Base-by-base conservation (phyloP, 1,139 yeast genomes). In the Sugiyamaella japonica region DNA sequence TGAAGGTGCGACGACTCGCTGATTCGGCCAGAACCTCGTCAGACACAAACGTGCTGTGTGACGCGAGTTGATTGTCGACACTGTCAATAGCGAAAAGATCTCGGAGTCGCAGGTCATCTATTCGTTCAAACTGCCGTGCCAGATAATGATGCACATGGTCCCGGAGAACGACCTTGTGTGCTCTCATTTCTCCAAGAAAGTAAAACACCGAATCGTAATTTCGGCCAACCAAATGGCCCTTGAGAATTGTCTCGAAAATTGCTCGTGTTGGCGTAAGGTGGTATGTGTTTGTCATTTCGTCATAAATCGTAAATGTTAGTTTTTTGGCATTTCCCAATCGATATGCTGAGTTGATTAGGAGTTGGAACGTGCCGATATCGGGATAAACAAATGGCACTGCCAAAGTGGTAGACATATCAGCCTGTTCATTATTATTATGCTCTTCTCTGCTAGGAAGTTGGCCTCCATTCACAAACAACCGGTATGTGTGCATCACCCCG, bases 251-350 rank as follows among this genome's bases (percentile, higher is more conserved):
- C 54, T 67, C 71, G 32, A 60, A 58, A 7, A 62, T 58, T n/a
- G 53, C 47, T 2, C 67, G 58, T 1, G 60, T 52, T 1, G 67
- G 65, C 7, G 9, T 32, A 1, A 63, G 41, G 9, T 53, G 50
- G 15, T 45, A 31, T 8, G 53, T 39, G 8, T 42, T 39, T 4
- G 55, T 41, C 36, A 60, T 47, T 41, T 69, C 71, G 7, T 54
- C 44, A 58, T 62, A 70, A 7, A 70, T 65, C 13, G 52, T 56
- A 50, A 61, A 60, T 15, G 63, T 52, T n/a, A 68, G 61, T 36
- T 65, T 61, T 51, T 70, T 69, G 25, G 70, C 59, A 49, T 68
- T 66, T 7, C 70, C 66, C 44, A 69, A 56, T 12, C 67, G 58
- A 40, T 56, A 62, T 2, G 70, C 69, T 1, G 68, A 61, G 23